Base-by-base conservation (phyloP, 305 asterid species). In the Caryopteris hybrid region DNA sequence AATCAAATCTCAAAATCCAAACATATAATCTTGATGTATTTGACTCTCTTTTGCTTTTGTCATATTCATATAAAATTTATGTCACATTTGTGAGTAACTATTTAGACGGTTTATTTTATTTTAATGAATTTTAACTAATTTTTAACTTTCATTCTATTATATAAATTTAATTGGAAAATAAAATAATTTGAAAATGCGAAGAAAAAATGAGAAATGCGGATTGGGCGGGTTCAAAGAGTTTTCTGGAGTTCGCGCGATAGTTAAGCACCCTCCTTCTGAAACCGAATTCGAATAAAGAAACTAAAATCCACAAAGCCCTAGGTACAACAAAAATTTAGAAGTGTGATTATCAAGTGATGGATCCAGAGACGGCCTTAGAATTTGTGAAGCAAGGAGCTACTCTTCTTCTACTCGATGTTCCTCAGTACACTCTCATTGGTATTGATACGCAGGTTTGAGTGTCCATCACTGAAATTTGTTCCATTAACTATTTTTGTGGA, bases 321-420 rank as follows among this genome's bases (percentile, higher is more conserved):
- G 48, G 17, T 12, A 64, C 46, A n/a, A 13, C 17, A 8, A 20
- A 5, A 17, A 50, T 33, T 29, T 22, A 4, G 3, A 23, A 27
- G 4, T 20, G 27, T 29, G 17, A 51, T 21, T 33, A 43, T 39
- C 59, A 43, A 23, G 61, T 20, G 65, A 91, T 93, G 96, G 97
- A 93, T 56, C 65, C 85, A 13, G 92, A 87, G 10, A 79, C 81
- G 64, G 96, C 97, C 47, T 34, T 86, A 38, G 86, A 79, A 73
- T 69, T 88, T 43, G 96, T 85, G 76, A 87, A 84, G 83, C 82
- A 74, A 9, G 96, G 97, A 58, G 84, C 79, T 14, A 80, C 95
- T 39, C 80, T 93, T 68, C 89, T 93, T 29, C 85, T 83, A 23
- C 91, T 93, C 50, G 95, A 88, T 64, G 99, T 90, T 80, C 95